A percentile compares a stretch with the other conserved stretches of the same genome.
phyloP scores from a whole-genome alignment of 129 eudicot species.

The Logfia minima region DNA sequence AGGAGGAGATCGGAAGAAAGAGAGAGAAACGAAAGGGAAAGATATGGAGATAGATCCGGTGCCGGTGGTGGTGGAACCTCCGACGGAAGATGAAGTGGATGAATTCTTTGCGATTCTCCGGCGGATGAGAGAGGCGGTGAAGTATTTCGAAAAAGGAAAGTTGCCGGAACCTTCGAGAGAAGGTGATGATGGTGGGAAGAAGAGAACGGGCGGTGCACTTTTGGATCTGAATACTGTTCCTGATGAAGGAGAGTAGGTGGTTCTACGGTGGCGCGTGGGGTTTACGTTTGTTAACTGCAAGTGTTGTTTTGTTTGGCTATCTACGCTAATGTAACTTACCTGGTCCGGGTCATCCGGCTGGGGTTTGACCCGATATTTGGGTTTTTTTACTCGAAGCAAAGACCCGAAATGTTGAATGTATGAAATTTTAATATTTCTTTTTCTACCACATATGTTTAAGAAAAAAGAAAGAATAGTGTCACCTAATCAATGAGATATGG shows the following conservation, averaged over 20 bases:
- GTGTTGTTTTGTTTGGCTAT: conserved; percentile 8
- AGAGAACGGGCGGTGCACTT: conserved; percentile 8
- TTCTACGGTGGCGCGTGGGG: conserved; percentile 32
- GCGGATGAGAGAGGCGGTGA: conserved; percentile 48
- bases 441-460: background rate
- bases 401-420: background rate
- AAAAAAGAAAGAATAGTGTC: too few species aligned
- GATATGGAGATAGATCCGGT: conserved; percentile 15
- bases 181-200: conserved; percentile 14
- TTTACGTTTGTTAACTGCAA: background rate
- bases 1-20: conserved; percentile 27
- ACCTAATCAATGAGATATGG: too few species aligned
- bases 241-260: conserved; percentile 26
- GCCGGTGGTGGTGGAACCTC: conserved; percentile 38
- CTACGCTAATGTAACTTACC: conserved; percentile 27
- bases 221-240: conserved; percentile 42
- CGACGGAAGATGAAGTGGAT: conserved; percentile 63
- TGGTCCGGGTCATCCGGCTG: conserved; percentile 29
- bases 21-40: conserved; percentile 18
- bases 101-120: conserved; percentile 56
- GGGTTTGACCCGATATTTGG: conserved; percentile 22
- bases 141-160: conserved; percentile 41
- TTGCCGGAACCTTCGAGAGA: conserved; percentile 24
- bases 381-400: background rate
- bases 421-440: background rate